Evolutionary conservation across 2,329 filamentous ascomycete genomes (phyloP).

Genomic region (Arthrobotrys pseudoclavata): DNA sequence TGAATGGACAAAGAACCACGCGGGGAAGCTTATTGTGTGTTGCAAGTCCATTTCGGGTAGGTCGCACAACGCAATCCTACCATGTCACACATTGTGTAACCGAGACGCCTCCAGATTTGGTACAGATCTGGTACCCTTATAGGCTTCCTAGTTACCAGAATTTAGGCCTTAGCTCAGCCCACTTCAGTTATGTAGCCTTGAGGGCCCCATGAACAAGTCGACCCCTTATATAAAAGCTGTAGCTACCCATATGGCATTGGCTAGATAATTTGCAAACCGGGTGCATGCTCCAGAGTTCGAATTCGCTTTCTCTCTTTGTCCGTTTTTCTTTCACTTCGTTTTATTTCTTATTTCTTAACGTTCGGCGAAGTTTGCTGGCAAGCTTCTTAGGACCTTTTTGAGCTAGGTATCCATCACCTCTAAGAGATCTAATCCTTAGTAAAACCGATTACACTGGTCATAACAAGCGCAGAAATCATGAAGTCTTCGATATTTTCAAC

Average conservation of each 20-base stretch:
- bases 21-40: slow-evolving; percentile 10
- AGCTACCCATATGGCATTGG: too few species aligned
- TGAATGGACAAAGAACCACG: neutral
- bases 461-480: neutral
- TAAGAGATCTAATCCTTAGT: too few species aligned
- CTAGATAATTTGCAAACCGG: too few species aligned
- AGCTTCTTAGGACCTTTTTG: neutral
- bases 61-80: slow-evolving; percentile 12
- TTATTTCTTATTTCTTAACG: neutral
- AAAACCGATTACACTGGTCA: neutral
- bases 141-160: too few species aligned
- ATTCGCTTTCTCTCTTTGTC: too few species aligned
- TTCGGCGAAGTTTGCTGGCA: slow-evolving; percentile 15
- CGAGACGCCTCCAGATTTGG: neutral
- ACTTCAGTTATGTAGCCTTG: too few species aligned
- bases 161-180: too few species aligned
- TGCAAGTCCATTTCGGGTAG: slow-evolving; percentile 14
- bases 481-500: neutral
- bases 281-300: too few species aligned
- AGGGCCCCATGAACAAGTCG: too few species aligned
- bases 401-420: too few species aligned
- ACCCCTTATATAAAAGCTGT: too few species aligned
- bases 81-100: slow-evolving; percentile 2
- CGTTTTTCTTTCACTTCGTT: neutral
- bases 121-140: neutral